phyloP scores from a whole-genome alignment of 306 rosid species.

The Alnus rubra region DNA sequence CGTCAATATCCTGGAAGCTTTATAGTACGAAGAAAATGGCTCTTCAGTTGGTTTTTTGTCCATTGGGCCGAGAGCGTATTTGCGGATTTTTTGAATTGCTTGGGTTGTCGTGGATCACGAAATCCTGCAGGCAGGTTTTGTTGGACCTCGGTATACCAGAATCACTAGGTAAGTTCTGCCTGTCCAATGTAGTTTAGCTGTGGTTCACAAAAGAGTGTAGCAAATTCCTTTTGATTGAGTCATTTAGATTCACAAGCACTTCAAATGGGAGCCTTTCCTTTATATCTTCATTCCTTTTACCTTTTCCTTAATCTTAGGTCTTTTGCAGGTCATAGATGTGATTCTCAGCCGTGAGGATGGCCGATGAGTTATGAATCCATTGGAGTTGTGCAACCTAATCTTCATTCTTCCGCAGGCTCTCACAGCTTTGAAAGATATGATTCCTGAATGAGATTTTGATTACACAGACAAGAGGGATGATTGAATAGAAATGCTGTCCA shows the following conservation, averaged over 20 bases:
- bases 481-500: slow-evolving; percentile 7
- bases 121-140: slow-evolving; percentile 31
- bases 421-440: slow-evolving; percentile 18
- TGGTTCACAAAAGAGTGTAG: slow-evolving; percentile 5
- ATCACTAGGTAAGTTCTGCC: slow-evolving; percentile 39
- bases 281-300: neutral
- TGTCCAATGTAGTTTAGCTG: neutral
- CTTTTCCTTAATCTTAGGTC: neutral
- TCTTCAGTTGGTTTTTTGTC: slow-evolving; percentile 32
- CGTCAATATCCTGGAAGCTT: slow-evolving; percentile 86
- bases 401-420: slow-evolving; percentile 21
- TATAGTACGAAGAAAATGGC: slow-evolving; percentile 46
- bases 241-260: slow-evolving; percentile 23
- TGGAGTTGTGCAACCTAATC: neutral
- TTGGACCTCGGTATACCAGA: slow-evolving; percentile 30
- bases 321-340: slow-evolving; percentile 18
- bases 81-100: slow-evolving; percentile 48
- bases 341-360: slow-evolving; percentile 26
- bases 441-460: slow-evolving; percentile 24
- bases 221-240: slow-evolving; percentile 3
- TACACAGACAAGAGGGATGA: slow-evolving; percentile 23
- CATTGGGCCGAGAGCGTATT: slow-evolving; percentile 27
- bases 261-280: neutral
- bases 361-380: slow-evolving; percentile 12
- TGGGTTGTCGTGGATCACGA: slow-evolving; percentile 47